Base-by-base conservation (phyloP, 2,329 filamentous ascomycete species). In the Penicillium griseofulvum region DNA sequence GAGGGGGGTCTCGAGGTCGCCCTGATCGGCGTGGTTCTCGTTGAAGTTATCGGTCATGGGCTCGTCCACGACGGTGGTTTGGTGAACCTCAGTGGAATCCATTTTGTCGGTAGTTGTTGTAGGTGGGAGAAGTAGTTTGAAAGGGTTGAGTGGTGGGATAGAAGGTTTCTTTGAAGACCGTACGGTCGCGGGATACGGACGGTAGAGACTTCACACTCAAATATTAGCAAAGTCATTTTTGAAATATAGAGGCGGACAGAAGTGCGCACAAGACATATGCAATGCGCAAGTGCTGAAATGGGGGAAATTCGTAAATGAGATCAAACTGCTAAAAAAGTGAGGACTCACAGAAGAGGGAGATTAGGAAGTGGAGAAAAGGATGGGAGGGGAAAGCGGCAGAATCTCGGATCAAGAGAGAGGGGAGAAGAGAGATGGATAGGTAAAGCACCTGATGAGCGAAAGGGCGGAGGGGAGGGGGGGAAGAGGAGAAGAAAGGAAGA, bases 1-100 rank as follows among this genome's bases (percentile, higher is more conserved):
- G 68, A 91, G 93, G 57, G 84, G 83, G 59, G 85, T 83, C 67
- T 93, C 90, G 64, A 89, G 89, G 65, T 94, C 89, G 47, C 70
- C 72, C 48, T 75, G 80, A 55, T 89, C 87, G 73, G 72, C 86
- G 59, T 90, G 76, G 66, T 85, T 77, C 65, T 86, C 85, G 64
- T 88, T 84, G 73, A 89, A 77, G 57, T 78, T 74, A 52, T 89
- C 85, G 59, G 76, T 69, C 60, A 88, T 74, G 54, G 85, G 83
- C 68, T 83, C 83, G 65, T 85, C 86, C 66, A 83, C 85, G 68
- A 81, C 67, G 61, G 82, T 75, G 57, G 87, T 83, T 41, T 75
- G 73, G 66, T 73, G 75, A 63, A 74, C 67, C 71, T 89, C 86
- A 64, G 80, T 71, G 56, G 80, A 71, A 69, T 87, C 86, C 87